phyloP scores from a whole-genome alignment of 2,329 filamentous ascomycete genomes.

The Laburnicola sp. region DNA sequence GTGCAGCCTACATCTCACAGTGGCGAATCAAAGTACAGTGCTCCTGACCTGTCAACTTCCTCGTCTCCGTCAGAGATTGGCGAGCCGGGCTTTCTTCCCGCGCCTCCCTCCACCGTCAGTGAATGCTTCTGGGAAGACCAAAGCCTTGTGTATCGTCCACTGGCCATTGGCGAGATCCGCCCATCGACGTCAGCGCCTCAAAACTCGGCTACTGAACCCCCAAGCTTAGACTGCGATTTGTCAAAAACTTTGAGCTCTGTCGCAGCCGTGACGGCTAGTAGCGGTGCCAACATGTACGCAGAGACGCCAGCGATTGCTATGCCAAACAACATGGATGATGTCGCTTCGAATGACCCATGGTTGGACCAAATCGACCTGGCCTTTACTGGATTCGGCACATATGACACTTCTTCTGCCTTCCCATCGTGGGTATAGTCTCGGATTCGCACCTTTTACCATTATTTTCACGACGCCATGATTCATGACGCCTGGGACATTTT shows the following conservation, averaged over 20 bases:
- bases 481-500: conserved; percentile 42
- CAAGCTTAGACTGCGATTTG: conserved; percentile 36
- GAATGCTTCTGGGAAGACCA: conserved; percentile 45
- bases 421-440: conserved; percentile 41
- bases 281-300: conserved; percentile 25
- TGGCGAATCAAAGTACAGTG: conserved; percentile 47
- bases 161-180: conserved; percentile 29
- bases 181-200: conserved; percentile 30
- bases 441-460: too few relatives aligned
- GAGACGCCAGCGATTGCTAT: conserved; percentile 39
- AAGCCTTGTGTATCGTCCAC: conserved; percentile 38
- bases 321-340: conserved; percentile 36
- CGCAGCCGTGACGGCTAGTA: conserved; percentile 29
- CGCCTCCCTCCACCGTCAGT: conserved; percentile 34
- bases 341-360: conserved; percentile 36
- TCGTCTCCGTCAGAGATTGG: conserved; percentile 48
- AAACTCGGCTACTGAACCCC: conserved; percentile 25
- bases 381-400: conserved; percentile 29
- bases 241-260: conserved; percentile 29
- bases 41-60: conserved; percentile 45
- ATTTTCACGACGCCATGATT: conserved; percentile 40
- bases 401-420: conserved; percentile 28
- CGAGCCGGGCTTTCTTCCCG: conserved; percentile 40
- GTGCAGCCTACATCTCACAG: conserved; percentile 46
- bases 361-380: conserved; percentile 25